Conservation (phyloP, 208 protist genomes). For the Leishmania lainsoni region DNA sequence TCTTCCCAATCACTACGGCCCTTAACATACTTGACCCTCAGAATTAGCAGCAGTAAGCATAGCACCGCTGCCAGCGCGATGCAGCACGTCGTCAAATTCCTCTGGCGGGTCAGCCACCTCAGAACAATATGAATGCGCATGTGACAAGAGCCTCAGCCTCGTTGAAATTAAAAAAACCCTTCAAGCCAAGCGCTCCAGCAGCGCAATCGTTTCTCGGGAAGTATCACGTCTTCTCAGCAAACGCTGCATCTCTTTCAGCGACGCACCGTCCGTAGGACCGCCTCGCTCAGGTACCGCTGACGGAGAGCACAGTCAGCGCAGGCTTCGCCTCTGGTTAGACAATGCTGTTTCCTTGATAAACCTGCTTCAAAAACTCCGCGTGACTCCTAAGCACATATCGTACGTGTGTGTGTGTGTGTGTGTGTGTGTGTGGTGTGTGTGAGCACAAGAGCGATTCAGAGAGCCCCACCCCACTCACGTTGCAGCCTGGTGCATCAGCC, state of each 20-base stretch:
- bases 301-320: neutral
- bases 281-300: neutral
- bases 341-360: neutral
- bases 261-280: neutral
- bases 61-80: neutral
- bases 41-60: neutral
- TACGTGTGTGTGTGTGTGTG: neutral
- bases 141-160: neutral
- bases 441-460: too few species aligned
- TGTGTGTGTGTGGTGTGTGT: too few species aligned
- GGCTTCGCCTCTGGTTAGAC: neutral
- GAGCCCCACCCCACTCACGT: too few species aligned
- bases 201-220: neutral
- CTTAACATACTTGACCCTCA: neutral
- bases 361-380: neutral
- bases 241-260: neutral
- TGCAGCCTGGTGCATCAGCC: too few species aligned
- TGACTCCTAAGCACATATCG: neutral
- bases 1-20: neutral
- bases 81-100: neutral
- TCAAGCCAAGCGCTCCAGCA: neutral
- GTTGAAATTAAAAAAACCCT: neutral
- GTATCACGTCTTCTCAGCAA: neutral
- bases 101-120: neutral
- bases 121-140: neutral